Evolutionary conservation across 768 basidiomycete species (phyloP).

Genomic region (Leucocoprinus leucothites): DNA sequence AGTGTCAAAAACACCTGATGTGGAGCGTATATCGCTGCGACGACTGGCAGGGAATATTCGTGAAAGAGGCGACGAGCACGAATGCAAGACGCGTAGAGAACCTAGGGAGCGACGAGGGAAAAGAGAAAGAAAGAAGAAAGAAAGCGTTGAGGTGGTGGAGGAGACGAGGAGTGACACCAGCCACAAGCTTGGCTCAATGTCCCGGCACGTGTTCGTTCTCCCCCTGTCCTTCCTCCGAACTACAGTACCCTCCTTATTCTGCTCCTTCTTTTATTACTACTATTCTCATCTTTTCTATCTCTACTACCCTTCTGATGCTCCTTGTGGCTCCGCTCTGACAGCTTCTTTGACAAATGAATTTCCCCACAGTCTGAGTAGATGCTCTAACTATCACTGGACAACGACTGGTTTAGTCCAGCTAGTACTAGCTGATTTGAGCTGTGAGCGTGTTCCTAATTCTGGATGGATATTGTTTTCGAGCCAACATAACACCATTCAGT

Average conservation of each 20-base stretch:
- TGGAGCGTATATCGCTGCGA: neutral
- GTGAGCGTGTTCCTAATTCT: no score
- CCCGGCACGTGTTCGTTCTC: slow-evolving; percentile 1
- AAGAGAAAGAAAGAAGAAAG: neutral
- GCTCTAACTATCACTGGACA: no score
- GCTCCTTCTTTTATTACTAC: neutral
- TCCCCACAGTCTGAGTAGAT: neutral
- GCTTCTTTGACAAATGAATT: neutral
- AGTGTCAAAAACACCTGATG: neutral
- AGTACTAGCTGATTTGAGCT: no score
- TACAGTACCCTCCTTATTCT: neutral
- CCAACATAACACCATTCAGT: neutral
- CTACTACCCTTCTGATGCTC: neutral
- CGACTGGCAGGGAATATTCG: neutral
- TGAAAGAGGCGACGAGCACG: neutral
- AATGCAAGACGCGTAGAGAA: no score
- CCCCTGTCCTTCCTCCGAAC: neutral
- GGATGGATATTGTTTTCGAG: no score
- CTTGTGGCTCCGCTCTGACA: neutral
- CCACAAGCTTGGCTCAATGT: neutral
- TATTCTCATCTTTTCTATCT: no score
- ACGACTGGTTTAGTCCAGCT: no score
- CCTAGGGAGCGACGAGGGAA: neutral
- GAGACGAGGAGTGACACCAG: slow-evolving; percentile 6
- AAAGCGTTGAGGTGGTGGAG: slow-evolving; percentile 3